These are phyloP conservation scores for Plasmodium berghei DNA, from an alignment of 169 alveolate genomes.

Conservation along the genomic window DNA sequence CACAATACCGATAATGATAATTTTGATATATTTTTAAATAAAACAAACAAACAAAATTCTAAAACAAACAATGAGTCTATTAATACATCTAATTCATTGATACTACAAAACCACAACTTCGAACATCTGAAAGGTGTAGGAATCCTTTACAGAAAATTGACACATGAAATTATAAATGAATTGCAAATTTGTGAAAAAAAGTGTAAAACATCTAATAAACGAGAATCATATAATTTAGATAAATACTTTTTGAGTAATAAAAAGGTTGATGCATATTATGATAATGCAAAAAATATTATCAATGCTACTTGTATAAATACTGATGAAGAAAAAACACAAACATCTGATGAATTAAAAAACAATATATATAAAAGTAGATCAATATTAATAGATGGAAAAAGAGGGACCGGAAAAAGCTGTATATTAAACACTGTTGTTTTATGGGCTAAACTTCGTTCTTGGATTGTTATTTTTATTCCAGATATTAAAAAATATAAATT, in stretches of 20 bases:
- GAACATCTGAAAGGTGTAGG: constrained; percentile 51
- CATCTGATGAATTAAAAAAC: not conserved
- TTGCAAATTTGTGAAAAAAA: constrained; percentile 19
- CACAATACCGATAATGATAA: constrained; percentile 37
- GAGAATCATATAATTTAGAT: constrained; percentile 58
- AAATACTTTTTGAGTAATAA: constrained; percentile 31
- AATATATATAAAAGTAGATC: constrained; percentile 35
- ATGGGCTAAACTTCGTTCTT: constrained; percentile 85
- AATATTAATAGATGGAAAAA: constrained; percentile 82
- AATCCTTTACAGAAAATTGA: constrained; percentile 34
- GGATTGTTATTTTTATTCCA: constrained; percentile 86
- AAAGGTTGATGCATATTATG: constrained; percentile 2
- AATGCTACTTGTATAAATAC: not conserved
- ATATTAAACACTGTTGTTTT: constrained; percentile 81
- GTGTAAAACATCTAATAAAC: constrained; percentile 8
- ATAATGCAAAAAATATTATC: not conserved
- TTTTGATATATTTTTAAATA: constrained; percentile 21
- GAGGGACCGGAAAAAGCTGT: constrained; percentile 88
- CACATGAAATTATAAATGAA: constrained; percentile 67
- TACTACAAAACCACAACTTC: not conserved
- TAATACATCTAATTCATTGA: not conserved
- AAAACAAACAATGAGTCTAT: not conserved
- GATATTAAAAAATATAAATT: constrained; percentile 80
- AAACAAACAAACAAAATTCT: constrained; percentile 11
- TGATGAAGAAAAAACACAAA: not conserved